These are phyloP conservation scores for Salix suchowensis DNA, from an alignment of 345 rosid genomes.

Conservation along the genomic window DNA sequence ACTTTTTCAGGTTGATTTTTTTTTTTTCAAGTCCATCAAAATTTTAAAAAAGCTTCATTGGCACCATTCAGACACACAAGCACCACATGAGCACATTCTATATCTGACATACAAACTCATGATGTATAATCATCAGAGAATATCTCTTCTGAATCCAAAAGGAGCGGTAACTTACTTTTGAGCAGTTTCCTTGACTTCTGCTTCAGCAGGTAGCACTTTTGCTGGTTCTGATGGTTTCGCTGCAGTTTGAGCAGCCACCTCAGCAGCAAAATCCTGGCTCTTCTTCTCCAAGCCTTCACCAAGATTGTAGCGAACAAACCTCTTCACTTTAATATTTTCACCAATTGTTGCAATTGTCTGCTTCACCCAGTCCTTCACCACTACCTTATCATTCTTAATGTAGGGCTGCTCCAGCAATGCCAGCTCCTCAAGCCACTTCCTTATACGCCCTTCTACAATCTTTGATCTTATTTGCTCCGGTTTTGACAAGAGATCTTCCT, in stretches of 20 bases:
- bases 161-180: slow-evolving; percentile 45
- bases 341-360: slow-evolving; percentile 90
- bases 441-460: slow-evolving; percentile 89
- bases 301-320: slow-evolving; percentile 78
- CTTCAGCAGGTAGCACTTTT: slow-evolving; percentile 47
- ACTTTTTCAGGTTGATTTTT: no score
- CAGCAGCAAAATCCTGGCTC: slow-evolving; percentile 93
- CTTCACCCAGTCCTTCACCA: slow-evolving; percentile 82
- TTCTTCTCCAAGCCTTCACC: slow-evolving; percentile 93
- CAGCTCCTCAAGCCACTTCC: slow-evolving; percentile 80
- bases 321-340: slow-evolving; percentile 84
- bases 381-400: slow-evolving; percentile 85
- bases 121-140: not conserved
- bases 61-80: no score
- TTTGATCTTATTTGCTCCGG: slow-evolving; percentile 84
- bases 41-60: no score
- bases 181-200: slow-evolving; percentile 51
- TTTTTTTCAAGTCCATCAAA: no score
- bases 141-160: not conserved
- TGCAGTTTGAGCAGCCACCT: slow-evolving; percentile 91
- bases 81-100: no score
- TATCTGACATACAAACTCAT: no score
- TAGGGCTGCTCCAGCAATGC: slow-evolving; percentile 92
- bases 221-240: slow-evolving; percentile 45
- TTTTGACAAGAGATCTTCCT: slow-evolving; percentile 86